These are phyloP conservation scores for Mucor irregularis DNA, from an alignment of 371 early-diverging fungal species.

Conservation along the genomic window DNA sequence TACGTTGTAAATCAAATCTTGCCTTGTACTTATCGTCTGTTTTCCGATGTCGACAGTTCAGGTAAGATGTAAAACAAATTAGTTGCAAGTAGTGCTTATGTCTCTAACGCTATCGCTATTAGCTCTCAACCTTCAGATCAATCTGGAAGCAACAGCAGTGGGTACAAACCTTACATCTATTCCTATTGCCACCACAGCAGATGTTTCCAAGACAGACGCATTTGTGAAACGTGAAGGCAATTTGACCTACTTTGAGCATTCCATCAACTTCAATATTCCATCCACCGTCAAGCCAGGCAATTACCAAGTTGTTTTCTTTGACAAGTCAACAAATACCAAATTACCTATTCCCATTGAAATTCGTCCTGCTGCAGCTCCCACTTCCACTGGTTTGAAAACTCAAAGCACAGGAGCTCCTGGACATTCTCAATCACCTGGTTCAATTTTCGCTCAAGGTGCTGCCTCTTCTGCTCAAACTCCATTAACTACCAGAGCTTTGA, in stretches of 20 bases:
- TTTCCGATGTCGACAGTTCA: conserved; percentile 45
- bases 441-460: conserved; percentile 38
- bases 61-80: no score
- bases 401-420: conserved; percentile 24
- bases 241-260: conserved; percentile 48
- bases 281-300: conserved; percentile 36
- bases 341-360: conserved; percentile 49
- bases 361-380: conserved; percentile 39
- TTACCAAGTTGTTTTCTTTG: conserved; percentile 42
- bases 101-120: no score
- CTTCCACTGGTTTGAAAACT: conserved; percentile 26
- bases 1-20: conserved; percentile 50
- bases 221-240: conserved; percentile 44
- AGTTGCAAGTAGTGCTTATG: no score
- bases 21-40: conserved; percentile 49
- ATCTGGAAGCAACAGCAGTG: conserved; percentile 18
- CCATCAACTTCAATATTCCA: conserved; percentile 47
- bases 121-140: conserved; percentile 39
- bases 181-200: conserved; percentile 37
- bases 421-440: conserved; percentile 27
- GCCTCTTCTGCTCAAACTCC: conserved; percentile 17
- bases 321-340: conserved; percentile 42
- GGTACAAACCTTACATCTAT: conserved; percentile 22
- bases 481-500: conserved; percentile 15
- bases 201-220: conserved; percentile 44